phyloP scores from a whole-genome alignment of 1,284 basidiomycete genomes.

The Heterobasidion parviporum region DNA sequence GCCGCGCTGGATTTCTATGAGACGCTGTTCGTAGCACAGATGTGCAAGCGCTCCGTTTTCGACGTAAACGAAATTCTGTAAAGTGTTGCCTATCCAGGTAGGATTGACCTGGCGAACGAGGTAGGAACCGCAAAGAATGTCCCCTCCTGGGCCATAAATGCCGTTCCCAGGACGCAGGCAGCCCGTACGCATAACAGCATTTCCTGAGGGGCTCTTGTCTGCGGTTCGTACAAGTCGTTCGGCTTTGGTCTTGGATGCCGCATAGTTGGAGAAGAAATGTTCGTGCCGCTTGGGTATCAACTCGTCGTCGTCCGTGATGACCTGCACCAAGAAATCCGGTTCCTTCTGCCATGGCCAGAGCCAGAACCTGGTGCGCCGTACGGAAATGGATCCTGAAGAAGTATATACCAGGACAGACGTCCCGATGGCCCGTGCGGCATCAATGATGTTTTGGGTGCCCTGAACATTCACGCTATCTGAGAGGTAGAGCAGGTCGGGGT shows the following conservation, averaged over 20 bases:
- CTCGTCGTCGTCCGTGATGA: conserved; percentile 46
- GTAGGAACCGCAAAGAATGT: conserved; percentile 55
- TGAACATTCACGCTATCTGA: conserved; percentile 55
- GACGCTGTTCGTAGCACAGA: conserved; percentile 61
- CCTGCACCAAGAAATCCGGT: conserved; percentile 47
- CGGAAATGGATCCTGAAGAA: conserved; percentile 49
- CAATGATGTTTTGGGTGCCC: conserved; percentile 57
- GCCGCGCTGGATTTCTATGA: conserved; percentile 37
- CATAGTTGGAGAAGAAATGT: conserved; percentile 67
- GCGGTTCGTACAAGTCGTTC: conserved; percentile 50
- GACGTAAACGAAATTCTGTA: conserved; percentile 62
- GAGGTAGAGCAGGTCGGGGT: conserved; percentile 35
- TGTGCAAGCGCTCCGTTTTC: conserved; percentile 68
- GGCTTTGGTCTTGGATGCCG: conserved; percentile 45
- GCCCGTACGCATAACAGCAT: conserved; percentile 48
- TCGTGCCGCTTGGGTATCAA: conserved; percentile 37
- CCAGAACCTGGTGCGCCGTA: conserved; percentile 47
- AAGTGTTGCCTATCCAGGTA: conserved; percentile 47
- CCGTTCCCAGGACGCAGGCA: conserved; percentile 70
- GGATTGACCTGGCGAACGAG: conserved; percentile 51
- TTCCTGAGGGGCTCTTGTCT: conserved; percentile 31
- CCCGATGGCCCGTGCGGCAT: conserved; percentile 34
- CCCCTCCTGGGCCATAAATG: conserved; percentile 65
- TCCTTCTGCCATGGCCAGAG: conserved; percentile 65
- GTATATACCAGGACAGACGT: conserved; percentile 51